Conservation (phyloP, 768 basidiomycete species). For the Leccinum broughii region DNA sequence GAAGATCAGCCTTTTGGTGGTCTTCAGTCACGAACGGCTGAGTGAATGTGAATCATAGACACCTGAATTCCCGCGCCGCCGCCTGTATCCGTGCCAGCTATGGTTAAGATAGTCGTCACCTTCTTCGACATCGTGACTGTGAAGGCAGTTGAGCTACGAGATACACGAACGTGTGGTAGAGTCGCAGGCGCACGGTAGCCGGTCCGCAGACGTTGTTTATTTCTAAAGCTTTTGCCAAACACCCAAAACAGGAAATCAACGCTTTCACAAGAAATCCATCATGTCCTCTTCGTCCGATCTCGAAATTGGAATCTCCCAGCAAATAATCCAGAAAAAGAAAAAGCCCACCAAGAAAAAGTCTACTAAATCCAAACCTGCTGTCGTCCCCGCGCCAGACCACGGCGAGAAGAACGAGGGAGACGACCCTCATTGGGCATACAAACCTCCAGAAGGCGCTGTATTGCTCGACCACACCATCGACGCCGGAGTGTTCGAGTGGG, state of each 20-base stretch:
- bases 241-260: slow-evolving; percentile 16
- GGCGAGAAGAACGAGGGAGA: slow-evolving; percentile 54
- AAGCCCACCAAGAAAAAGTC: slow-evolving; percentile 14
- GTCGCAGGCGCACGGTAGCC: no score
- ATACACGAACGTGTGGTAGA: no score
- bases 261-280: neutral
- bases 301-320: slow-evolving; percentile 5
- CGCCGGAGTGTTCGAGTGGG: slow-evolving; percentile 64
- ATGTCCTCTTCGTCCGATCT: slow-evolving; percentile 28
- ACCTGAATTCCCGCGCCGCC: no score
- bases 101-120: slow-evolving; percentile 54
- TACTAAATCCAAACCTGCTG: slow-evolving; percentile 3
- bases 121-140: slow-evolving; percentile 5
- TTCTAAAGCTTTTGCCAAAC: slow-evolving; percentile 31
- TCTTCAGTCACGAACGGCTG: neutral
- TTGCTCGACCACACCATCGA: slow-evolving; percentile 49
- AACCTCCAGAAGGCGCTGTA: slow-evolving; percentile 54
- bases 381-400: slow-evolving; percentile 19
- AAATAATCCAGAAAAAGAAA: slow-evolving; percentile 13
- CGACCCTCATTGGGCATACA: slow-evolving; percentile 58
- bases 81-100: slow-evolving; percentile 34
- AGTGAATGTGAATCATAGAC: no score
- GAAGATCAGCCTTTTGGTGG: slow-evolving; percentile 73
- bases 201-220: slow-evolving; percentile 20
- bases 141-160: neutral